A percentile compares a stretch with the other conserved stretches of the same genome.
phyloP scores from a whole-genome alignment of 495 filamentous ascomycete species.

The Aspergillus nanangensis region DNA sequence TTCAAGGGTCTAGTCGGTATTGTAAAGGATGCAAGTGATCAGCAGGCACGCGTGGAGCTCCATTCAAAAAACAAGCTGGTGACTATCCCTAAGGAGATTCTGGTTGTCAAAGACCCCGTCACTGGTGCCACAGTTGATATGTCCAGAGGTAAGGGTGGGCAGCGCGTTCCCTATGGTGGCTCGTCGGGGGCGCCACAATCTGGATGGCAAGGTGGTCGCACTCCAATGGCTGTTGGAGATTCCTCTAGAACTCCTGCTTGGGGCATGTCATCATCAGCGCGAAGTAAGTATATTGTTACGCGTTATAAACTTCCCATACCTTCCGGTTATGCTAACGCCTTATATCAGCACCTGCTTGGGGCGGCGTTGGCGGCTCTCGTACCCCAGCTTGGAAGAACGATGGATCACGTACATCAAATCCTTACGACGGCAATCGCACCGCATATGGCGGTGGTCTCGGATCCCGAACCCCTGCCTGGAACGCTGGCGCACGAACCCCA shows the following conservation, averaged over 20 bases:
- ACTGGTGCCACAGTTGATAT: conserved; percentile 73
- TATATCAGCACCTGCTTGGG: conserved; percentile 57
- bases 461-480: conserved; percentile 51
- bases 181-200: conserved; percentile 34
- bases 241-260: conserved; percentile 68
- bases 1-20: conserved; percentile 94
- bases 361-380: conserved; percentile 48
- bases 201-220: conserved; percentile 59
- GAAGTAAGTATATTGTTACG: conserved; percentile 45
- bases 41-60: conserved; percentile 80
- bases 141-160: conserved; percentile 50
- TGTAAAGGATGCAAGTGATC: conserved; percentile 86
- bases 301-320: not conserved
- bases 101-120: conserved; percentile 75
- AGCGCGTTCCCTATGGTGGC: conserved; percentile 45
- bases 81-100: conserved; percentile 68
- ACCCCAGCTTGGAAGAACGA: conserved; percentile 76
- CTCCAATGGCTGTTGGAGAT: conserved; percentile 55
- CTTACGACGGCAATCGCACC: conserved; percentile 76
- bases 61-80: conserved; percentile 89
- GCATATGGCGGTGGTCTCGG: conserved; percentile 53
- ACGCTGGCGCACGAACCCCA: conserved; percentile 65
- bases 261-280: conserved; percentile 44
- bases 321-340: conserved; percentile 26
- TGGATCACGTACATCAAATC: conserved; percentile 68